phyloP scores from a whole-genome alignment of 768 basidiomycete genomes.

The Tulasnella sp. region DNA sequence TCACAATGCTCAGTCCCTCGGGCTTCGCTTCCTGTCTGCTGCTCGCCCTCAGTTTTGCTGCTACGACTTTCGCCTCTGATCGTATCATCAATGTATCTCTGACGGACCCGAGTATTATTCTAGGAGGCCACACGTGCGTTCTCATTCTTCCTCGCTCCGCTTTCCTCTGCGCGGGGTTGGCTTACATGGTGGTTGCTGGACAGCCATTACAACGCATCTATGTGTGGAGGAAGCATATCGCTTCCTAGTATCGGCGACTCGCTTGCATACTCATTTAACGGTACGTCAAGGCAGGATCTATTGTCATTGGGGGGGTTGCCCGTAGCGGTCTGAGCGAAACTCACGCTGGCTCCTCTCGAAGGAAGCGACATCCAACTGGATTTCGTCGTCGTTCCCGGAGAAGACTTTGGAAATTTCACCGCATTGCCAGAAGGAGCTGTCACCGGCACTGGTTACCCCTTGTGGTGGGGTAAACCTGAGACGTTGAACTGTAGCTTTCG shows the following conservation, averaged over 20 bases:
- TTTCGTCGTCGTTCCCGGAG: not conserved
- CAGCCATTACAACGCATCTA: not conserved
- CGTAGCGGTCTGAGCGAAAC: not conserved
- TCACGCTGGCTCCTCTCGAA: not conserved
- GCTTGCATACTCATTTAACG: not conserved
- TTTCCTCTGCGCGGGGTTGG: not conserved
- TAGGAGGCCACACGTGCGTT: not conserved
- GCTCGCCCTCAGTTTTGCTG: not conserved
- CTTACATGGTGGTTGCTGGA: not conserved
- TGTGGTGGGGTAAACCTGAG: not conserved
- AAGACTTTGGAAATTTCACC: not conserved
- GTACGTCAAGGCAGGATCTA: not conserved
- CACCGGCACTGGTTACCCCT: not conserved
- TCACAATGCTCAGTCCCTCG: too few relatives aligned
- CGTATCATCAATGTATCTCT: not conserved
- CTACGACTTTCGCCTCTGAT: not conserved
- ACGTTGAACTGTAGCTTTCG: not conserved
- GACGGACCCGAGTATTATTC: not conserved
- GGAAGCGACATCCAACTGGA: not conserved
- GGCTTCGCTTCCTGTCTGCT: not conserved
- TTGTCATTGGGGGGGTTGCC: not conserved
- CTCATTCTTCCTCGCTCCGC: not conserved
- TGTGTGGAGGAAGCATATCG: not conserved
- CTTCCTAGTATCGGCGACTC: not conserved
- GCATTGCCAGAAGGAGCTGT: not conserved